These are phyloP conservation scores for Linnemannia schmuckeri DNA, from an alignment of 192 early-diverging fungal genomes.

Conservation along the genomic window DNA sequence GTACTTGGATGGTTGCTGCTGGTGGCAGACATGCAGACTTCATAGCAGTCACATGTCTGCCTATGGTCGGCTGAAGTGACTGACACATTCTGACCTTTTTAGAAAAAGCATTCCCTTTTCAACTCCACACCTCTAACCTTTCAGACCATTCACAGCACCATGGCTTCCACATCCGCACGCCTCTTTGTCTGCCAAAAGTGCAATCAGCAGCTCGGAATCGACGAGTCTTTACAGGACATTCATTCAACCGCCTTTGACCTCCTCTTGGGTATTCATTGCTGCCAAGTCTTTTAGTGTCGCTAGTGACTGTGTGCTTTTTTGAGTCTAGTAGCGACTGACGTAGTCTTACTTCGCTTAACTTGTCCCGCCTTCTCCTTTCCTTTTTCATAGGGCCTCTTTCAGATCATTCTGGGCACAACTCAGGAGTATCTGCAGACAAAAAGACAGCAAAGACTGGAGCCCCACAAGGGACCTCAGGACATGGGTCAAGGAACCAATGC, in stretches of 20 bases:
- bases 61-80: too few species aligned
- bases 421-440: slow-evolving; percentile 25
- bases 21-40: too few species aligned
- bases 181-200: slow-evolving; percentile 73
- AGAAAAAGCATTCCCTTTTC: not conserved
- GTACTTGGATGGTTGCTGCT: too few species aligned
- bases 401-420: slow-evolving; percentile 33
- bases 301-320: not conserved
- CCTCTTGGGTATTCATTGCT: slow-evolving; percentile 59
- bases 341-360: not conserved
- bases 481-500: slow-evolving; percentile 6
- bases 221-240: slow-evolving; percentile 73
- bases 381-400: slow-evolving; percentile 16
- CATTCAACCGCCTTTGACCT: slow-evolving; percentile 64
- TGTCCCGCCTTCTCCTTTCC: not conserved
- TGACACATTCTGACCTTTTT: too few species aligned
- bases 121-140: not conserved
- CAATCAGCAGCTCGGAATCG: slow-evolving; percentile 71
- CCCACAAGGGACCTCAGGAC: not conserved
- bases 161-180: slow-evolving; percentile 25
- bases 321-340: not conserved
- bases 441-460: slow-evolving; percentile 1
- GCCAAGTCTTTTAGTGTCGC: not conserved
- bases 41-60: not conserved
- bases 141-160: not conserved